Evolutionary conservation across 169 alveolate species (phyloP), one percentile per base, ranked within the genome.

Genomic region (Eimeria praecox): DNA sequence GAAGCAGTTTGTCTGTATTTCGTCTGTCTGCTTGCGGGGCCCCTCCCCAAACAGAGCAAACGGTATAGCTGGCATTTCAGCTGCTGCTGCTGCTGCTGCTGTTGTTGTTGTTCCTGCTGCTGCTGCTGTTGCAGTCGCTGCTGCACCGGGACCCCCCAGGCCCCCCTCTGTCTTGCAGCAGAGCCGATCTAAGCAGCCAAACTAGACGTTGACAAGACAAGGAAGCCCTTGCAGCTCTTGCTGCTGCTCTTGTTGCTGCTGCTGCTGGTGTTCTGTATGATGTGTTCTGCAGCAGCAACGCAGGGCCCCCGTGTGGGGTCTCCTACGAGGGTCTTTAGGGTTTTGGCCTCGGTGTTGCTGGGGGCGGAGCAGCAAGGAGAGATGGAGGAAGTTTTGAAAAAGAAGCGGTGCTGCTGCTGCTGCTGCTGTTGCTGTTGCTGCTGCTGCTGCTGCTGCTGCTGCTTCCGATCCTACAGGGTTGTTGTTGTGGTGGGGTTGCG

Each of bases 71-170:
- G 93, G 93, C 93, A 86, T 86, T 59, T 59, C 62, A 38, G 42
- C 59, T 22, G 93, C 80, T 86, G 93, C 62, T 59, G 80, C 80
- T 85, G 77, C 59, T n/a, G 54, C 59, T 33, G 92, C 77, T 56
- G 75, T 24, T 56, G 73, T 56, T 30, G 56, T 54, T 52, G 91
- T 77, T 54, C 49, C 75, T 54, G 77, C 77, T 49, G 89, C 40
- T 56, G 75, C 40, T 56, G 80, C 80, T 52, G 90, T 49, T 22
- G 69, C 46, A 1, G 89, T 38, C 12, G 69, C 89, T 44, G 89
- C 46, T 0, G 56, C 56, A n/a, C n/a, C 0, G 8, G 62, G 30
- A 64, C 38, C 77, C 77, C 77, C 77, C 42, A 64, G 42, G 22
- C 42, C 35, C 12, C 77, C 77, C 42, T 64, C 77, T 64, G 42